Evolutionary conservation across 164 flowering plant genomes (phyloP), one percentile per base, ranked within the genome.

Genomic region (Dillenia turbinata): DNA sequence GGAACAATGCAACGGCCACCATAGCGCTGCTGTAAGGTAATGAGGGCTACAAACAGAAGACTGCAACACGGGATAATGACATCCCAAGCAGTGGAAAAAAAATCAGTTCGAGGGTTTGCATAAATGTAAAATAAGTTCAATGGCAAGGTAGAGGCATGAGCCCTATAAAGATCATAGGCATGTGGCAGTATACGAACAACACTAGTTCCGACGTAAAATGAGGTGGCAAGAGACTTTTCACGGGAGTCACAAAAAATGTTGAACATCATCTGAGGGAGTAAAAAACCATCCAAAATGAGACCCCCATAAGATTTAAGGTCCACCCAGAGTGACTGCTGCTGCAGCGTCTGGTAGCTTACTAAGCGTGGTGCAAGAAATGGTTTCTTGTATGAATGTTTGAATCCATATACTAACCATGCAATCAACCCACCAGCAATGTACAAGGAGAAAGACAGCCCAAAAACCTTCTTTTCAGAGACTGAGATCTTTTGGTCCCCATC

Each of bases 81-180:
- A 75, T 88, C 85, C 87, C 94, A 85, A 16, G 79, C 69, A 52
- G 86, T 68, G 44, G 88, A 85, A 64, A 75, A 83, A 54, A 76
- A 75, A 54, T 81, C 87, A 24, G 75, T 75, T 12, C 57, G 57
- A 0, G 77, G 84, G 62, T 69, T 68, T 1, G 83, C 90, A 67
- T 82, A 83, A n/a, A 78, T 69, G 71, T 72, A 73, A 10, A 78
- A 60, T 13, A 59, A 63, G 49, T 63, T 56, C 44, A 60, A 47
- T 4, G 52, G 52, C 8, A 45, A 59, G 7, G 46, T 44, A 48
- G 59, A 77, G 33, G 44, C 70, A 15, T 73, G 79, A 49, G 64
- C 69, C 73, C 86, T 68, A 66, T 77, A 84, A 58, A 82, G 82
- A 74, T 82, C 88, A 65, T 84, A 88, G n/a, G 74, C 87, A 75